Base-by-base conservation (phyloP, 257 asterid genomes). In the Nicotiana knightiana region DNA sequence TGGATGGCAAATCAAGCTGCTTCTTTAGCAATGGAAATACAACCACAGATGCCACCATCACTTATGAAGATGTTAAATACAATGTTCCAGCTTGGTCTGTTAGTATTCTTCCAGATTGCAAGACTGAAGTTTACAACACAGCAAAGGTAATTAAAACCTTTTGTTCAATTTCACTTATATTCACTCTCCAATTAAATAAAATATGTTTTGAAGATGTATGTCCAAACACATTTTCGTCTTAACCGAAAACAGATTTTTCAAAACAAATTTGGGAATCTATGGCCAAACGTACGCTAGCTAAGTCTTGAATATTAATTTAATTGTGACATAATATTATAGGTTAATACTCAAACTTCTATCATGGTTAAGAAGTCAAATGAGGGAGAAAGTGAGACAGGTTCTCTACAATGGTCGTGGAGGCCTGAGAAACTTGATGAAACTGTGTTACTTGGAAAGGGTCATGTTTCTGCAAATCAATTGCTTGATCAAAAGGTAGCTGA, bases 61-160 rank as follows among this genome's bases (percentile, higher is more conserved):
- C 1, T 1, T 89, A 82, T 79, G 21, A 67, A 33, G 97, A 95
- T 12, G 73, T 37, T 4, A 64, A 83, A 4, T 82, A 85, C 81
- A 67, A 12, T 10, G 87, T 93, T 0, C 98, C 97, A 0, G 97
- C 98, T 6, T 93, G 98, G 98, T 92, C 97, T 2, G 97, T 92
- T 18, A 91, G 94, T 77, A 88, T 93, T 18, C 90, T 90, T 13
- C 93, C 93, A 0, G 98, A 92, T 80, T 92, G 98, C 21, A 89
- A 90, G 77, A 90, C 63, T 0, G 97, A 88, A 66, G 86, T 35
- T 17, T 92, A 85, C 86, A 93, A 93, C 87, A 92, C 98, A 0
- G 98, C 97, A 6, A 92, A 77, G 90, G 96, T 91, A 83, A 37
- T 7, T 8, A 26, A 11, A 48, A 7, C 10, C 48, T 39, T 39